Conservation (phyloP, 129 eudicot genomes). For the Ambrosia trifida region DNA sequence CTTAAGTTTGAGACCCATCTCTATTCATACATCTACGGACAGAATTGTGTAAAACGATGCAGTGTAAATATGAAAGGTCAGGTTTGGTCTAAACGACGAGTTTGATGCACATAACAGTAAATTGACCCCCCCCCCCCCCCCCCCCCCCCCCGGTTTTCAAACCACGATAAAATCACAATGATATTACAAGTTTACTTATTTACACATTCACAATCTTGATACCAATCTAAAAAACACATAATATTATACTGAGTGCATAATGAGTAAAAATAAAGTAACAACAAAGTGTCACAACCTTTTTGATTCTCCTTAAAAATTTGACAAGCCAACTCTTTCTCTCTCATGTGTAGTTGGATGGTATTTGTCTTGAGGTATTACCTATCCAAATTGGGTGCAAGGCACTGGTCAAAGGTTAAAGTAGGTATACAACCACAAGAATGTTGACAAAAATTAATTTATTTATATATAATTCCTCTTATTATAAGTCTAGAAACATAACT, state of each 20-base stretch:
- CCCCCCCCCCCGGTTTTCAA: no score
- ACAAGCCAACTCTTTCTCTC: conserved; percentile 27
- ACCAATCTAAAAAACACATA: not conserved
- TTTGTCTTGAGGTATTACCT: conserved; percentile 22
- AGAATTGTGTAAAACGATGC: not conserved
- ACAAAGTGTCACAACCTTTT: conserved; percentile 22
- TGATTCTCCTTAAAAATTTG: conserved; percentile 25
- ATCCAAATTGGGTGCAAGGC: conserved; percentile 40
- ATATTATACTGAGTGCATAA: not conserved
- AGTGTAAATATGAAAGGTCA: not conserved
- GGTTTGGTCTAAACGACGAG: not conserved
- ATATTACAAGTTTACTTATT: no score
- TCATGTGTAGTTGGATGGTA: conserved; percentile 13
- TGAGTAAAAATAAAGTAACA: conserved; percentile 28
- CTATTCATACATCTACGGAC: not conserved
- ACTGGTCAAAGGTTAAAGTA: conserved; percentile 38
- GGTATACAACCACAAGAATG: conserved; percentile 40
- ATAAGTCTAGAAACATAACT: conserved; percentile 25
- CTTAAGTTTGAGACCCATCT: not conserved
- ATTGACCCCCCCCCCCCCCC: not conserved
- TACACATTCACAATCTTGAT: no score
- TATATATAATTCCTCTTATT: not conserved
- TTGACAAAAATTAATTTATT: conserved; percentile 3
- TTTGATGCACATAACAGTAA: not conserved
- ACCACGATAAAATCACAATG: no score